A percentile compares a stretch with the other conserved stretches of the same genome.
Evolutionary conservation across 805 yeast species (phyloP).

Genomic region (Tetrapisispora iriomotensis): DNA sequence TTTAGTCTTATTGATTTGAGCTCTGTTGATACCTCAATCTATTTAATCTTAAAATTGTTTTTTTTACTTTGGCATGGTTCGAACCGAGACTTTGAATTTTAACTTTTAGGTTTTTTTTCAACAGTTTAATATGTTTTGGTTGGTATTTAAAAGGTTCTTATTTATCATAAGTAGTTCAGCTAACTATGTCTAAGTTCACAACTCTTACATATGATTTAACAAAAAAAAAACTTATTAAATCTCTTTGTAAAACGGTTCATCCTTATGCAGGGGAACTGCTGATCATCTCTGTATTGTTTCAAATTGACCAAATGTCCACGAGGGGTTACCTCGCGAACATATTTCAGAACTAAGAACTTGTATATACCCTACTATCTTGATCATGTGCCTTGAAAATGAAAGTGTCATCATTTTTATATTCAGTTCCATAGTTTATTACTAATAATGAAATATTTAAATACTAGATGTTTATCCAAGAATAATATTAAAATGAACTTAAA

Average conservation of each 20-base stretch:
- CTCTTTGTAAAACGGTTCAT: slow-evolving; percentile 99
- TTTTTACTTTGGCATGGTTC: background rate
- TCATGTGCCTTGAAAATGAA: background rate
- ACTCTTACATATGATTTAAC: background rate
- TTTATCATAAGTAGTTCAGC: too few species aligned
- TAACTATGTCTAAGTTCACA: too few species aligned
- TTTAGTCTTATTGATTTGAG: too few species aligned
- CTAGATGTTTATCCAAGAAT: too few species aligned
- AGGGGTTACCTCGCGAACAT: slow-evolving; percentile 22
- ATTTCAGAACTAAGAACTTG: background rate
- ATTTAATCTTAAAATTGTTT: too few species aligned
- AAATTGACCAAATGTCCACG: slow-evolving; percentile 97
- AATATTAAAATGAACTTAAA: too few species aligned
- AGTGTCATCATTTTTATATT: background rate
- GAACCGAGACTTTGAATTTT: background rate
- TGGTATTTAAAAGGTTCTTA: background rate
- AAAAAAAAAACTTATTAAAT: slow-evolving; percentile 77
- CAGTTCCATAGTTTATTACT: too few species aligned
- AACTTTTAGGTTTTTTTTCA: background rate
- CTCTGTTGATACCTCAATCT: background rate
- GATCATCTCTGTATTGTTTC: slow-evolving; percentile 99
- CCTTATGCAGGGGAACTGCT: slow-evolving; percentile 99
- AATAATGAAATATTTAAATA: too few species aligned
- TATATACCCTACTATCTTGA: background rate
- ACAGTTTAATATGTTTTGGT: too few species aligned